A percentile compares a stretch with the other conserved stretches of the same genome.
These are phyloP conservation scores for Geum urbanum DNA, from an alignment of 306 rosid genomes.

Conservation along the genomic window DNA sequence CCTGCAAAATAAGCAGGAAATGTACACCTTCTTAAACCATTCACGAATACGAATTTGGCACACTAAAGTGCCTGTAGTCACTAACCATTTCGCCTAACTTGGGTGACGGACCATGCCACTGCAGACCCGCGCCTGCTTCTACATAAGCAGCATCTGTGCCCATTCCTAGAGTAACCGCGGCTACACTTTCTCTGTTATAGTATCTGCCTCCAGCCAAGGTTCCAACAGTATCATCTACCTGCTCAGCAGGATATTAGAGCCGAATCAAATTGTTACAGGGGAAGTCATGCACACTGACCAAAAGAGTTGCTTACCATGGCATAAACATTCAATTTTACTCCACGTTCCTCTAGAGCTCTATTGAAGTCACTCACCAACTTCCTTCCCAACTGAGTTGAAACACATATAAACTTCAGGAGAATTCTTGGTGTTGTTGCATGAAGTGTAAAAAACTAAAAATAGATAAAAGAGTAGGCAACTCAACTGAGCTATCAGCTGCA, in stretches of 20 bases:
- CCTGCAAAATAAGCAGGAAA: slow-evolving; percentile 36
- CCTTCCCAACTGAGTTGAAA: slow-evolving; percentile 42
- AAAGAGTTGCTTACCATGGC: slow-evolving; percentile 37
- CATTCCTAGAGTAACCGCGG: slow-evolving; percentile 54
- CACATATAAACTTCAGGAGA: not conserved
- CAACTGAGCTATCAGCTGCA: slow-evolving; percentile 49
- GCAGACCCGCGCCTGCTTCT: slow-evolving; percentile 39
- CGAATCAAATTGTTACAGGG: not conserved
- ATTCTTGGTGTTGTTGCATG: not conserved
- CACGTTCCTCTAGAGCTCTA: slow-evolving; percentile 47
- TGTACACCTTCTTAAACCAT: not conserved
- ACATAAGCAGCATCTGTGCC: slow-evolving; percentile 64
- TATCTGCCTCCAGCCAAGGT: slow-evolving; percentile 74
- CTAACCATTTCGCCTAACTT: slow-evolving; percentile 52
- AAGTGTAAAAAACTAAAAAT: not conserved
- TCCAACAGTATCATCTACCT: slow-evolving; percentile 74
- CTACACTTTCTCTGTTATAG: slow-evolving; percentile 51
- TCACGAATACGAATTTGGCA: not conserved
- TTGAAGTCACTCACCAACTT: slow-evolving; percentile 43
- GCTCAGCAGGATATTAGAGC: slow-evolving; percentile 3
- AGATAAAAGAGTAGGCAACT: slow-evolving; percentile 19
- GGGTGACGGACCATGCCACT: slow-evolving; percentile 36
- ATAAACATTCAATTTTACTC: slow-evolving; percentile 42
- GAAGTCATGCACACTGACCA: slow-evolving; percentile 2
- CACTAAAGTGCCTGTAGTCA: not conserved